These are phyloP conservation scores for Leishmania braziliensis DNA, from an alignment of 208 protist genomes.

Conservation along the genomic window DNA sequence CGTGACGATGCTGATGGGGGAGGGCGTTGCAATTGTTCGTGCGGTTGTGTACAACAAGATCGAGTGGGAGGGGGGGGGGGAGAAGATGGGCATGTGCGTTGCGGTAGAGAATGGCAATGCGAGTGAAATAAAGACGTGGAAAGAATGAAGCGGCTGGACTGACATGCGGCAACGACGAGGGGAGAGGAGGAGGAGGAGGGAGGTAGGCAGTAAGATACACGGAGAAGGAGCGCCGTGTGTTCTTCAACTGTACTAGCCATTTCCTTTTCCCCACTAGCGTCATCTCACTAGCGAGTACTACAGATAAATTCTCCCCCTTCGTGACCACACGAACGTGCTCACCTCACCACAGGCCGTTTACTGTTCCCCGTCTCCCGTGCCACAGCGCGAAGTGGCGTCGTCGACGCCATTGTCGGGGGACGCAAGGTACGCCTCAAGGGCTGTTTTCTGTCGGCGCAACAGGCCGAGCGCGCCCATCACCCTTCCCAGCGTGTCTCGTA, in stretches of 20 bases:
- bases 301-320: not conserved
- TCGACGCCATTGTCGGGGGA: not conserved
- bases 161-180: not conserved
- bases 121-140: not conserved
- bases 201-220: too few species aligned
- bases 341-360: not conserved
- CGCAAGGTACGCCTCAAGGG: constrained; percentile 19
- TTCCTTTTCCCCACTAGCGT: not conserved
- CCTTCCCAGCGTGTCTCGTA: not conserved
- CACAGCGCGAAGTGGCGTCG: not conserved
- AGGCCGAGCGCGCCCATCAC: not conserved
- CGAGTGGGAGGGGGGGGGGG: not conserved
- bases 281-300: not conserved
- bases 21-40: not conserved
- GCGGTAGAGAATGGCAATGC: not conserved
- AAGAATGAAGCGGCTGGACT: not conserved
- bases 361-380: not conserved
- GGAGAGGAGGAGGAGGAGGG: not conserved
- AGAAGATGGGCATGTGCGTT: not conserved
- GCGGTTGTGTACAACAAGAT: not conserved
- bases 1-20: not conserved
- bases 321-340: not conserved
- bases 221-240: not conserved
- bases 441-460: constrained; percentile 3
- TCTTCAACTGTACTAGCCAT: not conserved